Evolutionary conservation across 2,329 filamentous ascomycete species (phyloP).

Genomic region (Aspergillus oerlinghausenensis): DNA sequence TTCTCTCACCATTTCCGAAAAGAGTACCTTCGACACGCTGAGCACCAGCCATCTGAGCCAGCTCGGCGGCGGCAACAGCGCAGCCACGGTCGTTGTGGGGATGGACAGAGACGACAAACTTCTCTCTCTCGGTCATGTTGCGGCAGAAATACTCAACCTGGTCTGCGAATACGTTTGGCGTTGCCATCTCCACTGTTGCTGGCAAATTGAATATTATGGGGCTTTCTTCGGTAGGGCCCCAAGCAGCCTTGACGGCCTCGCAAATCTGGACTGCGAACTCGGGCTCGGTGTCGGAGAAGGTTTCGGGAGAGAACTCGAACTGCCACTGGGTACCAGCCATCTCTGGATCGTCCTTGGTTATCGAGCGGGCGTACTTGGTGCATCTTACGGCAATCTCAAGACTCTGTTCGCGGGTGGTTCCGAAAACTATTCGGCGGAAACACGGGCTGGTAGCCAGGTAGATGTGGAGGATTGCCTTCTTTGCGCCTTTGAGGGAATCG

Average conservation of each 20-base stretch:
- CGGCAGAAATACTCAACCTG: constrained; percentile 94
- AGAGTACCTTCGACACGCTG: constrained; percentile 91
- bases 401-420: constrained; percentile 76
- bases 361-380: constrained; percentile 76
- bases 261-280: constrained; percentile 82
- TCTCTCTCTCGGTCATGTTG: constrained; percentile 77
- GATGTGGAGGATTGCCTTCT: constrained; percentile 91
- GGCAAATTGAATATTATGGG: constrained; percentile 96
- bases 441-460: constrained; percentile 96
- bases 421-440: constrained; percentile 88
- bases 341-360: constrained; percentile 74
- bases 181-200: constrained; percentile 91
- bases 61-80: constrained; percentile 80
- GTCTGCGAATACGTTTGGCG: constrained; percentile 93
- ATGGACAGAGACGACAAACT: constrained; percentile 83
- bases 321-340: constrained; percentile 53
- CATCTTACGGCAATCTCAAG: constrained; percentile 79
- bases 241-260: constrained; percentile 88
- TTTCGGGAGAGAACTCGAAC: constrained; percentile 48
- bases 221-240: constrained; percentile 73
- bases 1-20: constrained; percentile 92
- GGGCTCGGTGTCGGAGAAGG: constrained; percentile 83
- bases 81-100: constrained; percentile 93
- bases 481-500: constrained; percentile 79
- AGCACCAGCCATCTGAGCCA: constrained; percentile 94